Base-by-base conservation (phyloP, 2,329 filamentous ascomycete species). In the Alternaria arborescens region DNA sequence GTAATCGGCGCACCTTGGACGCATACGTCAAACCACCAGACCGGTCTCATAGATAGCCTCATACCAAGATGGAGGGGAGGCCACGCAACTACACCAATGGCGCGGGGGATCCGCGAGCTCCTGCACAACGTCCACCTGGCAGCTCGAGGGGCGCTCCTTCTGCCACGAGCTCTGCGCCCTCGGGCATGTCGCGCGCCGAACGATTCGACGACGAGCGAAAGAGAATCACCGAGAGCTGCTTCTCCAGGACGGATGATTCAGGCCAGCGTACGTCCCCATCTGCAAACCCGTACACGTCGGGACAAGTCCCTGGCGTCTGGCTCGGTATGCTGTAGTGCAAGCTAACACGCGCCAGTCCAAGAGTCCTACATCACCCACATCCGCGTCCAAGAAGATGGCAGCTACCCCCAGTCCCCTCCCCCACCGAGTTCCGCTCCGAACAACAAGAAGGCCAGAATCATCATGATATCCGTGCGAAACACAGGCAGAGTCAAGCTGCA, bases 281-380 rank as follows among this genome's bases (percentile, higher is more conserved):
- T 32, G 47, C 18, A 18, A 47, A 24, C 24, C 54, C 54, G 32
- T 26, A 22, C 26, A 26, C 34, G n/a, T 40, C 38, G 14, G 44
- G 44, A 38, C 40, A 60, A 7, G 40, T 16, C 41, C 38, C 41
- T 34, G 44, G 32, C 26, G 30, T 38, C 40, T 52, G 30, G 53
- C 16, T 26, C 41, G 22, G 20, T 28, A n/a, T 58, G 41, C 34
- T 28, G 4, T n/a, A 36, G 42, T 46, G 10, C 8, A 26, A 48
- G 52, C 61, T 71, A 58, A 70, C 68, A 40, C 14, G 20, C 8
- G 44, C 66, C 58, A 93, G 90, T 92, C 69, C 83, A 89, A 69
- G 95, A 99, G 82, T 97, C 93, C 34, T 99, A 99, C 82, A 99
- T 99, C 73, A 99, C 95, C 22, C 95, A 99, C 77, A 94, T 98